phyloP scores from a whole-genome alignment of 257 asterid species.

The Solanum sparsipilum region DNA sequence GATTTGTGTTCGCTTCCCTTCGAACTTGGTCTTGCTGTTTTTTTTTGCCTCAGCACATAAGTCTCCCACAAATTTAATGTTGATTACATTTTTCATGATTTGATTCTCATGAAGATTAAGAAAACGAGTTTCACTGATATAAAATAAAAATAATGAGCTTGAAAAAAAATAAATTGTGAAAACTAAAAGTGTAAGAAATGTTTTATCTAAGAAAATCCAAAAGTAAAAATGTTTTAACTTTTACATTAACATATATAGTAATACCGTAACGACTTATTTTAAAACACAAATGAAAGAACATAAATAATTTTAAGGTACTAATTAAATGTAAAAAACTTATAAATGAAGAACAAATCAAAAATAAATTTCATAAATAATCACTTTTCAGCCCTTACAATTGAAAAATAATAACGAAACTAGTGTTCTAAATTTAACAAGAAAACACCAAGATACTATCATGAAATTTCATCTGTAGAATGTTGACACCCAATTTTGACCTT shows the following conservation, averaged over 20 bases:
- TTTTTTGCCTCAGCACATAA: not conserved
- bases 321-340: not conserved
- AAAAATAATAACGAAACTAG: not conserved
- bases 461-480: not conserved
- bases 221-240: not conserved
- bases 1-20: slow-evolving; percentile 6
- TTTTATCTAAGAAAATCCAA: not conserved
- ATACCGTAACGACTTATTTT: not conserved
- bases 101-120: no score
- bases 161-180: not conserved
- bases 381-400: no score
- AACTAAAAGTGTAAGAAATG: not conserved
- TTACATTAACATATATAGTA: not conserved
- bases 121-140: no score
- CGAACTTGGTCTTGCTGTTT: slow-evolving; percentile 8
- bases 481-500: no score
- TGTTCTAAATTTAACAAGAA: not conserved
- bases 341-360: not conserved
- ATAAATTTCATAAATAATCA: not conserved
- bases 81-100: no score
- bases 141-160: no score
- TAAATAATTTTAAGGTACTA: not conserved
- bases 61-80: no score
- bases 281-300: not conserved
- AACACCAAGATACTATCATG: not conserved